Evolutionary conservation across 2,329 filamentous ascomycete species (phyloP), one percentile per base, ranked within the genome.

Genomic region (Ceratocystiopsis sp.): DNA sequence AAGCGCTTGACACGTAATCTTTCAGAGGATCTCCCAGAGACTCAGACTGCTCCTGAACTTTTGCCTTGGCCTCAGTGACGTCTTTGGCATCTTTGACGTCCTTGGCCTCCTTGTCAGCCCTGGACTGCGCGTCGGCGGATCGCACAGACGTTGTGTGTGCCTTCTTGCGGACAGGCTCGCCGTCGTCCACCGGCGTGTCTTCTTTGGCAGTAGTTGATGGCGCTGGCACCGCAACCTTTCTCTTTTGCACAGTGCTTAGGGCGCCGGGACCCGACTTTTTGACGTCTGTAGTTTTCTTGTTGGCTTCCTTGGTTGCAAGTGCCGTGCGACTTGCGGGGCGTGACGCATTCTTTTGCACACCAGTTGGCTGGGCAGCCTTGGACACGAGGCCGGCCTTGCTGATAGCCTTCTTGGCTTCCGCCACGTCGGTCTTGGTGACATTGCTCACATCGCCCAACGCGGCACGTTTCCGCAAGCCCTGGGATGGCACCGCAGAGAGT

Each of bases 361-460:
- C 84, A n/a, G 78, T 82, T 45, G 84, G 77, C 57, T 87, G 80
- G 42, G 79, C 74, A 45, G 80, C 75, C 65, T 95, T 94, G 40
- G 85, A 84, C 36, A 84, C 73, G 25, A 87, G 66, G 44, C 78
- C 78, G 45, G 64, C 64, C 64, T 86, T 81, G 57, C 67, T 68
- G 36, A 67, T 59, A 38, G 68, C 64, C 69, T 93, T 94, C 70
- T 93, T 93, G 52, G 71, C 75, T 44, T 84, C 81, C 49, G 69
- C 66, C 7, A 62, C 68, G 43, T 84, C 82, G 40, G 72, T 71
- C 61, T 95, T 96, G 54, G 77, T 77, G 50, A 93, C 81, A 65
- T 98, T 98, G 73, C 86, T 96, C 53, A 95, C 82, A 66, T 98
- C 91, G 46, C 84, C 86, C 35, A 98, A 73, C 40, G 84, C 87